Evolutionary conservation across 176 grass and related monocot genomes (phyloP), one percentile per base, ranked within the genome.

Genomic region (Eleusine coracana): DNA sequence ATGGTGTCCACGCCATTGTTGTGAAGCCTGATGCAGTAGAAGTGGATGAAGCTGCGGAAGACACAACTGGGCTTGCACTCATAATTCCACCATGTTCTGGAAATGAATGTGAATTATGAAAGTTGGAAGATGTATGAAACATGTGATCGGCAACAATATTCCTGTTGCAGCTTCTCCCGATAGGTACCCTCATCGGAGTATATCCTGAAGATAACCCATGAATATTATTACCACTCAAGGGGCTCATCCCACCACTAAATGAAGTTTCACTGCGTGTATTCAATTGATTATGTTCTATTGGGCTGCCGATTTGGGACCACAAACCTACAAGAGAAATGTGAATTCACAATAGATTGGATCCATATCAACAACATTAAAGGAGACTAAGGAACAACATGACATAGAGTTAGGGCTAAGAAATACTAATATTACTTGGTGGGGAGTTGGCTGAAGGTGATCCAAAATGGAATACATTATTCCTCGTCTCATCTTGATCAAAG

Each of bases 401-500:
- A 50, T 59, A 7, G 45, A 78, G 16, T 46, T 18, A 54, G 5
- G 46, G 42, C 7, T 68, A 81, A 50, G 52, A 67, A 42, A 52
- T 28, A 28, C 16, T 86, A 62, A 14, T 61, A 27, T 39, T 87
- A 91, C 89, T 82, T 84, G 89, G 81, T 23, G 85, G 81, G 70
- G 85, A 91, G 66, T 72, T 87, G 66, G 65, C 62, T 48, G 79
- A 76, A 81, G 89, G 81, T 34, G 89, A 91, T 67, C 81, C 85
- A 74, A 66, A 66, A 81, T 81, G 80, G 70, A 87, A 78, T 21
- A 71, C 29, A 50, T 80, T 84, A 67, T 48, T 77, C 78, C 65
- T 91, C 38, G 69, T 66, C 45, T 91, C 85, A 72, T 91, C 89
- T 77, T 84, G 89, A 25, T 91, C 89, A 14, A 87, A 80, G 11